A percentile compares a stretch with the other conserved stretches of the same genome.
Evolutionary conservation across 169 alveolate genomes (phyloP).

Genomic region (Plasmodium knowlesi): DNA sequence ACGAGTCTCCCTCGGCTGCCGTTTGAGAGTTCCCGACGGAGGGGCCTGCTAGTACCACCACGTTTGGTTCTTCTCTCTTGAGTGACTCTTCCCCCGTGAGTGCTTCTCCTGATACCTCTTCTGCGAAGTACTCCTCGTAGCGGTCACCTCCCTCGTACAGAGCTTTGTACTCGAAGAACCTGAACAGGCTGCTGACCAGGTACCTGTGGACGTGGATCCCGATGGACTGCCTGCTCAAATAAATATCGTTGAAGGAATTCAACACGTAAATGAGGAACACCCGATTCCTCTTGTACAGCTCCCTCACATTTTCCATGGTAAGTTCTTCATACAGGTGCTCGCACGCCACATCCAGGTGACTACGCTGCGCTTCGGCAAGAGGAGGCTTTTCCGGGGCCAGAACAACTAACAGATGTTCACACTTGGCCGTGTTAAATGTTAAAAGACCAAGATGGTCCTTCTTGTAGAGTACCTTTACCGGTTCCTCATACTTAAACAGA

Average conservation of each 20-base stretch:
- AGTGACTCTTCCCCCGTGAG: not conserved
- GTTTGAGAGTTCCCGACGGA: not conserved
- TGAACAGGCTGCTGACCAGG: constrained; percentile 3
- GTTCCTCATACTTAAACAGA: not conserved
- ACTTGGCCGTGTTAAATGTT: constrained; percentile 17
- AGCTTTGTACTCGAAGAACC: constrained; percentile 21
- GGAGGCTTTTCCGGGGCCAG: not conserved
- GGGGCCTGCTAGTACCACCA: not conserved
- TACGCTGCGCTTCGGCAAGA: too few species aligned
- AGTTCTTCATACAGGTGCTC: constrained; percentile 23
- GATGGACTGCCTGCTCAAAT: not conserved
- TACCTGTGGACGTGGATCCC: constrained; percentile 17
- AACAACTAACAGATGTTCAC: constrained; percentile 41
- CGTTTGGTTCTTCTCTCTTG: not conserved
- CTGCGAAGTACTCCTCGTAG: not conserved
- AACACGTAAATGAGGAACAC: constrained; percentile 34
- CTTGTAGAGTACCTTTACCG: constrained; percentile 1
- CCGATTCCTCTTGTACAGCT: constrained; percentile 40
- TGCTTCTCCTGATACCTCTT: not conserved
- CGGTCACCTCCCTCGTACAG: constrained; percentile 27
- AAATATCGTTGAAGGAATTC: constrained; percentile 33
- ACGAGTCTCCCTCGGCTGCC: not conserved
- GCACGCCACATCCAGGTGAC: not conserved
- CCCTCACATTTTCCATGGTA: constrained; percentile 37
- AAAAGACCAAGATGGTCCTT: constrained; percentile 22